Evolutionary conservation across 257 asterid genomes (phyloP).

Genomic region (Euphrasia confusa): DNA sequence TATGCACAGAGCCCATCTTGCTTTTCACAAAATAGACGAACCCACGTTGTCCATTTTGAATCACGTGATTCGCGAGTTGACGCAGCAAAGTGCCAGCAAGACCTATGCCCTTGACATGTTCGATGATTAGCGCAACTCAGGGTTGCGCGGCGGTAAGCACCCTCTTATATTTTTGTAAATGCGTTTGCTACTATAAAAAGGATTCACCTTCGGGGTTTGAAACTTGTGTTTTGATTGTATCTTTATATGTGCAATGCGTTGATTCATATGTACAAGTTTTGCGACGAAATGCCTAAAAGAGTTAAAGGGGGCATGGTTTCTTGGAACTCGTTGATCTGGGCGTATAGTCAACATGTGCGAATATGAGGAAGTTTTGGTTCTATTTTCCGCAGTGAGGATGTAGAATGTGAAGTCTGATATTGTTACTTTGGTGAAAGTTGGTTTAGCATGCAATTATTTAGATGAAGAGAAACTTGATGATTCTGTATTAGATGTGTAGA

Average conservation of each 20-base stretch:
- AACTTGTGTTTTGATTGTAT: constrained; percentile 39
- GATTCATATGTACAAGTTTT: constrained; percentile 44
- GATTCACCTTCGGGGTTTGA: constrained; percentile 29
- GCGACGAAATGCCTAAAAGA: constrained; percentile 35
- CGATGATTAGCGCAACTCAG: constrained; percentile 35
- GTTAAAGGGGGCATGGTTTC: constrained; percentile 39
- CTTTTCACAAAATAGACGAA: constrained; percentile 23
- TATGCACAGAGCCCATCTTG: constrained; percentile 27
- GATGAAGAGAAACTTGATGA: constrained; percentile 31
- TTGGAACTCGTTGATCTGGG: constrained; percentile 51
- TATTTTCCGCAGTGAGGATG: constrained; percentile 31
- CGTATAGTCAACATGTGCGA: constrained; percentile 33
- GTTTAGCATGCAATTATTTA: constrained; percentile 33
- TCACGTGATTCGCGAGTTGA: constrained; percentile 33
- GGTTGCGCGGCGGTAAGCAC: constrained; percentile 38
- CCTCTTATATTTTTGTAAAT: constrained; percentile 30
- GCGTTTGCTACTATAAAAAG: constrained; percentile 23
- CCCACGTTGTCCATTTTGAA: constrained; percentile 41
- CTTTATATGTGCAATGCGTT: constrained; percentile 42
- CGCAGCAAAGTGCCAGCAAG: constrained; percentile 24
- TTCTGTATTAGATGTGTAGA: constrained; percentile 22
- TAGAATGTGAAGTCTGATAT: constrained; percentile 36
- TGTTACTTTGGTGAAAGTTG: constrained; percentile 45
- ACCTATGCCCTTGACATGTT: constrained; percentile 33
- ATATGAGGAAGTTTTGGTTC: constrained; percentile 33